Evolutionary conservation across 164 flowering plant species (phyloP), one percentile per base, ranked within the genome.

Genomic region (Nymphaea thermarum): DNA sequence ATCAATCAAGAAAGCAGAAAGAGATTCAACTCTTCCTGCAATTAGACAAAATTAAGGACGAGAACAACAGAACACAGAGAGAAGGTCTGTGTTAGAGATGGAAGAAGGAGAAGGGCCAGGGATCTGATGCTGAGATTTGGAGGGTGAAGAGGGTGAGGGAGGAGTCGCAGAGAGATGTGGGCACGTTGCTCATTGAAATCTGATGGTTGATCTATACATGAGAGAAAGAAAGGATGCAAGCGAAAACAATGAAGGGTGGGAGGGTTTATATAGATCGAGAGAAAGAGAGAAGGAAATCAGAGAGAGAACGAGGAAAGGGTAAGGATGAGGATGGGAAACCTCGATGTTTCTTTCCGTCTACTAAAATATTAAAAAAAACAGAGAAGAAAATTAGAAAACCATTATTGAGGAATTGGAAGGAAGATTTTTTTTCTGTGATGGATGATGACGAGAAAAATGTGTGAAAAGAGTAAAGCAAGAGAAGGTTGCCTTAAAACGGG

Each of bases 91-190:
- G 57, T 51, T 51, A 51, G 2, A 62, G 42, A 6, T 12, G 43
- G 42, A 70, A 42, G 18, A 62, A 25, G 77, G 90, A 85, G 45
- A 87, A 90, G 36, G 91, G 88, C 88, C 93, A 87, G 16, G 91
- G 93, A 67, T 90, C 87, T 5, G 88, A 84, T 44, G 83, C 70
- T 43, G 91, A 90, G 70, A 87, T 86, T 65, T 84, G 78, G 8
- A 89, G 81, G 3, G 71, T 77, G 83, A 89, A 86, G 67, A 80
- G 80, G 70, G 83, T 79, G 10, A 82, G 71, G 55, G 88, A 78
- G 18, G 84, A 75, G 62, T 85, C 83, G 43, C 83, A 78, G 14
- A 85, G 68, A 53, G 91, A 80, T 45, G 57, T 80, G 16, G 93
- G 91, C 10, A 86, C 67, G 77, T 90, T 85, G 90, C 82, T 83